These are phyloP conservation scores for Myxozyma geophila DNA, from an alignment of 805 yeast species.

Conservation along the genomic window DNA sequence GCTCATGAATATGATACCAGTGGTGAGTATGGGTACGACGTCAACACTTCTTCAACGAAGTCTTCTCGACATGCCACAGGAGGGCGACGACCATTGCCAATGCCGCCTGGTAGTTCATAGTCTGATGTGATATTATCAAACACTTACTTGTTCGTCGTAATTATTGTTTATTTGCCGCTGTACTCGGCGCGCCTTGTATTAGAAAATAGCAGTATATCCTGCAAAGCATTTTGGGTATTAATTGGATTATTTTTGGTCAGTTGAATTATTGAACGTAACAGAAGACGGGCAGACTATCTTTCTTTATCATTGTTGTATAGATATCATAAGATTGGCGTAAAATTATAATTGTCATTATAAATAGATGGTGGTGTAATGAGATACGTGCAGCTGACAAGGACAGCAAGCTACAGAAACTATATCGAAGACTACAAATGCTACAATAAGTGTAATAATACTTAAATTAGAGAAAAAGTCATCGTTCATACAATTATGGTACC, in stretches of 20 bases:
- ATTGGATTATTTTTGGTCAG: neutral
- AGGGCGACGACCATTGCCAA: slow-evolving; percentile 4
- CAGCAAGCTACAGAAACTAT: too few relatives aligned
- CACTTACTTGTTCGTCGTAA: neutral
- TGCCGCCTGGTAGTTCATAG: neutral
- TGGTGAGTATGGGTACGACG: neutral
- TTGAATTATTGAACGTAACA: neutral
- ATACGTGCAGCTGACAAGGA: too few relatives aligned
- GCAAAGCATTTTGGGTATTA: too few relatives aligned
- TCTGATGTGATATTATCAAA: neutral
- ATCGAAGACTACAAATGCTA: too few relatives aligned
- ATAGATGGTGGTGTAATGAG: too few relatives aligned
- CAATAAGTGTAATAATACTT: too few relatives aligned
- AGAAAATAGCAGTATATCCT: too few relatives aligned
- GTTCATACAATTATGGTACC: neutral
- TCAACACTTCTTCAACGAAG: neutral
- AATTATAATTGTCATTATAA: too few relatives aligned
- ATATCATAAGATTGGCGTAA: too few relatives aligned
- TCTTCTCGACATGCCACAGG: slow-evolving; percentile 1
- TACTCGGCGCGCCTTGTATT: too few relatives aligned
- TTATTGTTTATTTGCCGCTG: too few relatives aligned
- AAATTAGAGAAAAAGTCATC: neutral
- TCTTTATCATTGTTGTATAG: too few relatives aligned
- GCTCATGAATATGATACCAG: slow-evolving; percentile 1
- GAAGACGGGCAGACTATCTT: neutral